These are phyloP conservation scores for Chaetomium sp. DNA, from an alignment of 2,329 filamentous ascomycete species.

Conservation along the genomic window DNA sequence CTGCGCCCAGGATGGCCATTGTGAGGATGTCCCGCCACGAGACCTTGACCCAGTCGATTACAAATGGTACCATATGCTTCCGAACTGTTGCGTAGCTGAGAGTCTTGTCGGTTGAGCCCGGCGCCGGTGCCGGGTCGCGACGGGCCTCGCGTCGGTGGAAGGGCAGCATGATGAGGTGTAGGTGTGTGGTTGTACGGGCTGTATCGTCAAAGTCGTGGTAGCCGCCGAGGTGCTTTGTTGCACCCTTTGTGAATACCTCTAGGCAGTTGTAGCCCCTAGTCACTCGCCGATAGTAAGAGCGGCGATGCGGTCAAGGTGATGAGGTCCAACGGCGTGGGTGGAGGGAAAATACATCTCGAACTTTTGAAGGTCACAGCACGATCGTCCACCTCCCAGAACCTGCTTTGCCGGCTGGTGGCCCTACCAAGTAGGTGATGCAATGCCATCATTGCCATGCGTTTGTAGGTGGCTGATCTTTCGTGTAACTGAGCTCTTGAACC, in stretches of 20 bases:
- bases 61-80: slow-evolving; percentile 28
- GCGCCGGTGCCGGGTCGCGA: background rate
- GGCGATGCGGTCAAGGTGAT: background rate
- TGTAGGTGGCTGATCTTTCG: background rate
- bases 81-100: background rate
- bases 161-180: slow-evolving; percentile 4
- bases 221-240: background rate
- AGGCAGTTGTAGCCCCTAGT: background rate
- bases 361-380: background rate
- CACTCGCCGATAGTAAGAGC: too few relatives aligned
- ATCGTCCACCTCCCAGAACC: background rate
- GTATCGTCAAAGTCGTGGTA: too few relatives aligned
- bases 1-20: slow-evolving; percentile 57
- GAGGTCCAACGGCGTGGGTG: background rate
- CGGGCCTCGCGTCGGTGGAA: slow-evolving; percentile 5
- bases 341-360: background rate
- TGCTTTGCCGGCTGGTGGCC: background rate
- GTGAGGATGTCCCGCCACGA: slow-evolving; percentile 62
- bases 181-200: background rate
- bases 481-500: background rate
- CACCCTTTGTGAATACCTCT: too few relatives aligned
- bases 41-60: slow-evolving; percentile 56
- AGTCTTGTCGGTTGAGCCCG: background rate
- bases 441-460: background rate
- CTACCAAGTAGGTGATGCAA: background rate